These are phyloP conservation scores for Aspergillus sp. DNA, from an alignment of 2,329 filamentous ascomycete genomes.

Conservation along the genomic window DNA sequence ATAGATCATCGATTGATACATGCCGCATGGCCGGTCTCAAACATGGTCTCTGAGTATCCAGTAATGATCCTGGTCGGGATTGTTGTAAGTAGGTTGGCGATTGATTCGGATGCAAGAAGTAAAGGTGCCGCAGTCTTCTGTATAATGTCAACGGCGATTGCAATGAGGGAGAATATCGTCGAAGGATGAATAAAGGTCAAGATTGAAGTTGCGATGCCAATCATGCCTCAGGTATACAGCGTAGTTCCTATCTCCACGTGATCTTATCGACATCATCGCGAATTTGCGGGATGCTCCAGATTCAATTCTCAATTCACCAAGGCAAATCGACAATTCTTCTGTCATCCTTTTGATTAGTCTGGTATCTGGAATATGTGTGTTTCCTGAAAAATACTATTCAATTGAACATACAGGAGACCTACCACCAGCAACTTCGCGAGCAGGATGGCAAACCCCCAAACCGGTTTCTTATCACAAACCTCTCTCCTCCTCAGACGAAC, in stretches of 20 bases:
- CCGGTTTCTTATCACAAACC: conserved; percentile 10
- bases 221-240: background rate
- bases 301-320: too few species aligned
- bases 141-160: too few species aligned
- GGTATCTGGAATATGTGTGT: background rate
- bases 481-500: conserved; percentile 12
- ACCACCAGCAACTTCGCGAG: background rate
- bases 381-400: conserved; percentile 5
- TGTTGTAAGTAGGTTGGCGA: too few species aligned
- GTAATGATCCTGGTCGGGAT: too few species aligned
- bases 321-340: background rate
- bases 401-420: background rate
- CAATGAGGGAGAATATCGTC: too few species aligned
- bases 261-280: background rate
- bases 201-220: background rate
- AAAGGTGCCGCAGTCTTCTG: too few species aligned
- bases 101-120: too few species aligned
- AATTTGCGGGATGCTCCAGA: background rate
- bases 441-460: conserved; percentile 17
- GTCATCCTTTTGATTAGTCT: background rate
- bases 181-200: too few species aligned
- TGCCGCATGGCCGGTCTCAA: too few species aligned
- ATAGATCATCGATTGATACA: too few species aligned
- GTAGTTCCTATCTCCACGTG: background rate
- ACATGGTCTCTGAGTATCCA: too few species aligned